Evolutionary conservation across 257 asterid species (phyloP).

Genomic region (Solanum paucissectum): DNA sequence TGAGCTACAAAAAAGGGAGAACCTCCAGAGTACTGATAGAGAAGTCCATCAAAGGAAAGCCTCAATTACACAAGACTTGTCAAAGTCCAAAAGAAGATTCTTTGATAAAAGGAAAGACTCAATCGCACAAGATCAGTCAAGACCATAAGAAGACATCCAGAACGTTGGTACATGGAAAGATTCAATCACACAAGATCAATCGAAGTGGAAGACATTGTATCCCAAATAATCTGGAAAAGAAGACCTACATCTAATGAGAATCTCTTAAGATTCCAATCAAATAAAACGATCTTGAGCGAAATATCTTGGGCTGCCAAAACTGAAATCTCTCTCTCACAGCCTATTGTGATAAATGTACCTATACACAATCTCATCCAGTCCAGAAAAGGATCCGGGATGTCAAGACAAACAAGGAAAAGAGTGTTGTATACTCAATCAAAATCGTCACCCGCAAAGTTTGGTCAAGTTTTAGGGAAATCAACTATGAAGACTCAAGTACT

Average conservation of each 20-base stretch:
- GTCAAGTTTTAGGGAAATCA: not conserved
- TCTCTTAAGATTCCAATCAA: not conserved
- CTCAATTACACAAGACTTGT: not conserved
- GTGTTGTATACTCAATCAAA: not conserved
- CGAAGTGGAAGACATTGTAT: not conserved
- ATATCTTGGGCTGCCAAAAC: not conserved
- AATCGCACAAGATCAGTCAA: not conserved
- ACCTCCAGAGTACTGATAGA: not conserved
- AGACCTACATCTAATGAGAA: not conserved
- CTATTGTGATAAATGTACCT: not conserved
- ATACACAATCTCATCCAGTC: not conserved
- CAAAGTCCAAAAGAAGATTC: not conserved
- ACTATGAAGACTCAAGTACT: not conserved
- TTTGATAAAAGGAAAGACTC: not conserved
- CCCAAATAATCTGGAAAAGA: not conserved
- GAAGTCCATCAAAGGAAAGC: not conserved
- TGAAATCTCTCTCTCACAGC: not conserved
- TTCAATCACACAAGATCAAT: not conserved
- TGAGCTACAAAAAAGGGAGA: not conserved
- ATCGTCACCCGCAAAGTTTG: not conserved
- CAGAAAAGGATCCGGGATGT: not conserved
- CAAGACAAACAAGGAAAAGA: not conserved
- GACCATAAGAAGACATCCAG: not conserved
- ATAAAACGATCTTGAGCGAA: not conserved
- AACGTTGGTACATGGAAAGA: not conserved